Base-by-base conservation (phyloP, 2,329 filamentous ascomycete genomes). In the Pseudocercospora macadamiae region DNA sequence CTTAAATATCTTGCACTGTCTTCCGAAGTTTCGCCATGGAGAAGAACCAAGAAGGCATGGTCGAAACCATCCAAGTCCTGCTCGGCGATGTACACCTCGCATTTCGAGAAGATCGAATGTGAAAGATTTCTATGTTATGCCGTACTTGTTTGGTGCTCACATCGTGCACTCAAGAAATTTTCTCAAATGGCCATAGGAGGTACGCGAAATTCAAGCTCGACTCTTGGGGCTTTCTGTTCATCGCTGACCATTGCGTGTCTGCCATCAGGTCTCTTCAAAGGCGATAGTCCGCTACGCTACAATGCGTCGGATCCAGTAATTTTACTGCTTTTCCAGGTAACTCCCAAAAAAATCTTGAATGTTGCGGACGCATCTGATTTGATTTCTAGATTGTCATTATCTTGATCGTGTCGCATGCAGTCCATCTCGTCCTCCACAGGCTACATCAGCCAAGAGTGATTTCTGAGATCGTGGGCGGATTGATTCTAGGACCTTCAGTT, bases 261-360 rank as follows among this genome's bases (percentile, higher is more conserved):
- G n/a, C 42, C 23, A 47, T 23, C 21, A 47, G 42, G 23, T 10
- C 42, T 47, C 5, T 47, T 47, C 21, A 21, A 47, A 47, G 42
- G 23, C 4, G 16, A 54, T 4, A 51, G 47, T 21, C 54, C 45
- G 0, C 26, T 57, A 9, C 16, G 44, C 23, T 51, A 57, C 25
- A 42, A 51, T 47, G 5, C 54, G 5, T 36, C 45, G 21, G 47
- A 57, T 34, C 54, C 54, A n/a, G 51, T 57, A 10, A 57, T 42
- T 9, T 37, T 57, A 23, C 26, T 57, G 3, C 25, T 57, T 6
- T 57, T 57, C 34, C 54, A 57, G 21, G 54, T 56, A 32, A 8
- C 19, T 23, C 14, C 2, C 7, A 21, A 5, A 25, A 12, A 5
- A 7, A 36, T 7, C 28, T 26, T 10, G 8, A 1, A 9, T 21